These are phyloP conservation scores for Diaporthe caulivora DNA, from an alignment of 2,329 filamentous ascomycete genomes.

Conservation along the genomic window DNA sequence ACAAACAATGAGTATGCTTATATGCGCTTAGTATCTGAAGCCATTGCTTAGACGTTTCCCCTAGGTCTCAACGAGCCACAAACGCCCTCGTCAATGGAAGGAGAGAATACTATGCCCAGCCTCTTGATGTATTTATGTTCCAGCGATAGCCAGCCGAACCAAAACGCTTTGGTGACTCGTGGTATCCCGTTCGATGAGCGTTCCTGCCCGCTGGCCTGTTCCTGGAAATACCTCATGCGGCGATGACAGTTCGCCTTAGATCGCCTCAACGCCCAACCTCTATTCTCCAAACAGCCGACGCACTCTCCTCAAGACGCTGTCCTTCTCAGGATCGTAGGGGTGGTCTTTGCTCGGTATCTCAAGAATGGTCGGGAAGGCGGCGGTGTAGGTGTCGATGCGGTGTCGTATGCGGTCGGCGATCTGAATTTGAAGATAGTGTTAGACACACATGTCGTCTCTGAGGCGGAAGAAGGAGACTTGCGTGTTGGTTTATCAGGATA, in stretches of 20 bases:
- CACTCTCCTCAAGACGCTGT: constrained; percentile 94
- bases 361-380: constrained; percentile 94
- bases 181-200: not conserved
- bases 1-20: not conserved
- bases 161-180: not conserved
- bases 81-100: not conserved
- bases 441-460: not conserved
- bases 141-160: not conserved
- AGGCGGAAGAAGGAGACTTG: constrained; percentile 57
- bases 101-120: not conserved
- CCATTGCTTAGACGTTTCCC: not conserved
- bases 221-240: not conserved
- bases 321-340: constrained; percentile 98
- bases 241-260: not conserved
- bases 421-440: constrained; percentile 59
- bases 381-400: constrained; percentile 90
- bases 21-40: not conserved
- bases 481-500: constrained; percentile 97
- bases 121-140: not conserved
- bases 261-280: constrained; percentile 14
- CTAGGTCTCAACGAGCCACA: not conserved
- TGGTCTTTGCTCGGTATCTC: constrained; percentile 99
- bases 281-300: constrained; percentile 77
- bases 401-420: constrained; percentile 94
- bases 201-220: not conserved